Evolutionary conservation across 352 stramenopile genomes (phyloP).

Genomic region (Phytophthora litchii): DNA sequence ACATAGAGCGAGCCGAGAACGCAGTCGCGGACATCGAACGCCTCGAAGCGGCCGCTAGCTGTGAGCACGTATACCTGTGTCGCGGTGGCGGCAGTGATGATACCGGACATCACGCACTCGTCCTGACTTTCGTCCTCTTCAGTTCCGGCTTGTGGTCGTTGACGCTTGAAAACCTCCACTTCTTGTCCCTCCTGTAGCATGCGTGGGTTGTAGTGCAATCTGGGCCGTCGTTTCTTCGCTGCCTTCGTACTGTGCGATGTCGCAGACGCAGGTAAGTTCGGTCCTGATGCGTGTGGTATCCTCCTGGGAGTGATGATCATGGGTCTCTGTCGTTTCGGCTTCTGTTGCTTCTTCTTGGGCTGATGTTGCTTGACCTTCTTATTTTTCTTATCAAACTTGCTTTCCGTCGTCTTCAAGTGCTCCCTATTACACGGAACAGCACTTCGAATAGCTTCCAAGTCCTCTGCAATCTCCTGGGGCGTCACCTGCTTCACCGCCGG

Average conservation of each 20-base stretch:
- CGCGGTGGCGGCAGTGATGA: constrained; percentile 55
- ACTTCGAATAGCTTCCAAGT: constrained; percentile 49
- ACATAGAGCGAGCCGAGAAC: constrained; percentile 40
- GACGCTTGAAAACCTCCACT: constrained; percentile 46
- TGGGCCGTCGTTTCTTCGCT: constrained; percentile 14
- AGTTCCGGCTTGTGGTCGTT: constrained; percentile 3
- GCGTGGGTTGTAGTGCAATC: constrained; percentile 50
- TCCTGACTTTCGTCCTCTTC: constrained; percentile 12
- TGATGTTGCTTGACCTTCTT: constrained; percentile 9
- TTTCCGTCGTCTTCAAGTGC: background rate
- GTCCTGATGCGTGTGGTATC: constrained; percentile 22
- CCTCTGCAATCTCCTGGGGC: constrained; percentile 36
- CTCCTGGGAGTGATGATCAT: constrained; percentile 25
- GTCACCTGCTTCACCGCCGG: constrained; percentile 45
- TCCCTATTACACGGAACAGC: constrained; percentile 12
- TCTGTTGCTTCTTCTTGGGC: constrained; percentile 18
- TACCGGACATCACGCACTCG: constrained; percentile 41
- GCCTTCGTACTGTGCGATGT: constrained; percentile 3
- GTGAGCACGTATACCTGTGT: constrained; percentile 55
- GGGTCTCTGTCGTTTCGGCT: constrained; percentile 31
- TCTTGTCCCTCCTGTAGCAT: constrained; percentile 69
- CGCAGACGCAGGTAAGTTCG: constrained; percentile 21
- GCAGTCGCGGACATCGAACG: constrained; percentile 54
- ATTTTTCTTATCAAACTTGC: constrained; percentile 15
- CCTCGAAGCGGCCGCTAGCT: constrained; percentile 42